Evolutionary conservation across 192 early-diverging fungal species (phyloP).

Genomic region (Pilobolus umbonatus): DNA sequence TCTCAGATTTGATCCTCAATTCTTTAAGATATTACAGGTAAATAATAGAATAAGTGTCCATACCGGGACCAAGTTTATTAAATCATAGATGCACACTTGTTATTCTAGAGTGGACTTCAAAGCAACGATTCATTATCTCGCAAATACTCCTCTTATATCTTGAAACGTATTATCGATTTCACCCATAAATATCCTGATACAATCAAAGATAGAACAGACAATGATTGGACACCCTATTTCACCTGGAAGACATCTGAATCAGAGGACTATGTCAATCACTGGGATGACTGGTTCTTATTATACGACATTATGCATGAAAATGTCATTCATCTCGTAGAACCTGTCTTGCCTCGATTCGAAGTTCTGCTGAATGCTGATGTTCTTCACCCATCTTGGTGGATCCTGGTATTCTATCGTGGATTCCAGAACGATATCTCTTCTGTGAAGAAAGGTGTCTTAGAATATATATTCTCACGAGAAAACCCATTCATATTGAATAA

Average conservation of each 20-base stretch:
- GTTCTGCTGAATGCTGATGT: constrained; percentile 10
- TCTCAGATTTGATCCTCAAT: constrained; percentile 24
- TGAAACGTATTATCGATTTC: constrained; percentile 29
- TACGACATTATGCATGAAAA: constrained; percentile 46
- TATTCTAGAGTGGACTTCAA: constrained; percentile 26
- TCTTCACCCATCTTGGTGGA: constrained; percentile 32
- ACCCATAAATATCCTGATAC: constrained; percentile 10
- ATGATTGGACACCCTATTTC: constrained; percentile 27
- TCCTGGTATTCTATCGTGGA: constrained; percentile 26
- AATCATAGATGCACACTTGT: too few relatives aligned
- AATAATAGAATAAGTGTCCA: not conserved
- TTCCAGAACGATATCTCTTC: constrained; percentile 25
- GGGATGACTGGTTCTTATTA: constrained; percentile 47
- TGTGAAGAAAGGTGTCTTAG: constrained; percentile 22
- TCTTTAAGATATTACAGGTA: constrained; percentile 34
- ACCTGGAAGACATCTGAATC: constrained; percentile 13
- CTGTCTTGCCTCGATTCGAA: constrained; percentile 43
- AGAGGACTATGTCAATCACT: constrained; percentile 26
- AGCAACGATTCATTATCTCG: constrained; percentile 30
- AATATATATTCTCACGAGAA: constrained; percentile 23
- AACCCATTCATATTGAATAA: constrained; percentile 9
- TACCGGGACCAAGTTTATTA: too few relatives aligned
- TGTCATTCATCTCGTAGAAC: constrained; percentile 44
- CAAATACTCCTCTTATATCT: constrained; percentile 30
- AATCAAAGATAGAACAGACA: not conserved